Evolutionary conservation across 2,329 filamentous ascomycete genomes (phyloP), one percentile per base, ranked within the genome.

Genomic region (Pezicula neosporulosa): DNA sequence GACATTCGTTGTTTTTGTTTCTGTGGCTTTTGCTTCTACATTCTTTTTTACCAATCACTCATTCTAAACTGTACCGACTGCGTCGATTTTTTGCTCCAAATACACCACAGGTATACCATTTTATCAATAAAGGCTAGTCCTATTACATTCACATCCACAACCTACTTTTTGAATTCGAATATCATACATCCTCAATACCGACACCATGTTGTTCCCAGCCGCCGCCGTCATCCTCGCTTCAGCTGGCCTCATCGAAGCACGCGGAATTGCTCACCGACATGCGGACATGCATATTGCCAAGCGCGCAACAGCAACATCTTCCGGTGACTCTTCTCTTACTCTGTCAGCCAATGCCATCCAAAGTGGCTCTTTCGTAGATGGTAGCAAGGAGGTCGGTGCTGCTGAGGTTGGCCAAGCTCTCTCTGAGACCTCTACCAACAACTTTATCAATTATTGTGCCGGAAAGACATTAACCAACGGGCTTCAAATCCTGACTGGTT

Each of bases 401-500:
- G 53, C 53, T 9, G 58, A 57, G 28, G 59, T 45, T 46, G 59
- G 58, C 8, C 63, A 66, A 52, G 57, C 63, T 19, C 39, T 48
- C 42, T 66, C 63, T 0, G 9, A 36, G 13, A 66, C 59, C 5
- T 66, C 64, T 1, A 47, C 55, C 24, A 66, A 65, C 54, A 68
- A 68, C 49, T 68, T 68, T 49, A 68, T 68, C 57, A 67, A 68
- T 51, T 51, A 56, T 43, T 68, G 65, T 44, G 41, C 55, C 15
- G 65, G 65, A 16, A 60, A 64, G 63, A 77, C 71, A 0, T 64
- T 83, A 44, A 86, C 83, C 56, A 82, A 87, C 60, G 83, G 83
- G 60, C 67, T 77, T 27, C 83, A 86, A 65, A 71, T 77, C 47
- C 72, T 71, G 52, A 66, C 59, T 4, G 83, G 83, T 18, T 86